Base-by-base conservation (phyloP, 2,329 filamentous ascomycete genomes). In the Cytospora leucostoma region DNA sequence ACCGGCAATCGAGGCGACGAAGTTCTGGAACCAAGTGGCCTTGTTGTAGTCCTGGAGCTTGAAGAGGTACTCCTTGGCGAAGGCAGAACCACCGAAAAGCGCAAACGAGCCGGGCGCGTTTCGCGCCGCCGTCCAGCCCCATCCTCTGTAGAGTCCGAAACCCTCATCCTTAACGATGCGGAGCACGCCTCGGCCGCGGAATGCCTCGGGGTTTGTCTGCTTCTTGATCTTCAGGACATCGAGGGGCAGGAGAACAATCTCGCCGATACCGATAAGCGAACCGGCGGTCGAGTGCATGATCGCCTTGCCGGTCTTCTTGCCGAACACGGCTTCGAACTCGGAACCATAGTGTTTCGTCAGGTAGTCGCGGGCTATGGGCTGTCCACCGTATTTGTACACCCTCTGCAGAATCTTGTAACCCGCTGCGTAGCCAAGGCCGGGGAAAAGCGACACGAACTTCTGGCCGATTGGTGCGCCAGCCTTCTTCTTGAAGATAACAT, bases 211-310 rank as follows among this genome's bases (percentile, higher is more conserved):
- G 83, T 99, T 99, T 70, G 95, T 99, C 82, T 99, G 95, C 72
- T 95, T 89, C 86, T 99, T 99, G 82, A 99, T 99, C 86, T 99
- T 99, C 67, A 99, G 86, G 47, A 99, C 94, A 71, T 99, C 95
- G 66, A 99, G 87, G 50, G 95, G 95, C 49, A 99, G 86, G 35
- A 99, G 86, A 64, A 99, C 86, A 68, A 99, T 96, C 81, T 99
- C 95, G 74, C 95, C 95, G 71, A 99, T 97, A 72, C 95, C 95
- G 73, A 99, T 96, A 73, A 99, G 75, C 80, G 91, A 92, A 82
- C 95, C 95, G 67, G 95, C 95, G 58, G 92, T 96, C 27, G 95
- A 97, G 80, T 97, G 92, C 90, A 99, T 90, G 72, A 99, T 93
- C 15, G 95, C 94, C 84, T 99, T 98, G 77, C 95, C 95, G 44